Conservation (phyloP, 208 protist species). For the Sergeia podlipaevii region DNA sequence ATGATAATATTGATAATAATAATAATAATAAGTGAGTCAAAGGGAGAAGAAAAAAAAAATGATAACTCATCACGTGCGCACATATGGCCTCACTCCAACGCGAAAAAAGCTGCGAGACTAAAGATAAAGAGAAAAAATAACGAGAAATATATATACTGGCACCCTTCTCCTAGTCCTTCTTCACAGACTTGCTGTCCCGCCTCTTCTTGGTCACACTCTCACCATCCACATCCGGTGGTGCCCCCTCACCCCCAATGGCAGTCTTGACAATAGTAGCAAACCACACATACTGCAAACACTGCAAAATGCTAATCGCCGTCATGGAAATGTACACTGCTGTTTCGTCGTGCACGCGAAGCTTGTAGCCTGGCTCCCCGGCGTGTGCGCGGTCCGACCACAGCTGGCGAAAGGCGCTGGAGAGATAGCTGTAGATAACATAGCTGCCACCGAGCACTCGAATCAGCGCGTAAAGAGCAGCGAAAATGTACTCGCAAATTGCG, state of each 20-base stretch:
- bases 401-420: slow-evolving; percentile 20
- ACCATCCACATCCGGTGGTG: background rate
- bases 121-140: too few species aligned
- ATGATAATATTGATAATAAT: too few species aligned
- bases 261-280: slow-evolving; percentile 65
- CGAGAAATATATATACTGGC: too few species aligned
- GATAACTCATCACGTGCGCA: too few species aligned
- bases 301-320: slow-evolving; percentile 37
- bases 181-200: slow-evolving; percentile 5
- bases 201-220: slow-evolving; percentile 9
- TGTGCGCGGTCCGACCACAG: slow-evolving; percentile 25
- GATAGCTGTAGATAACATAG: slow-evolving; percentile 43
- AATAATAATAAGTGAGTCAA: too few species aligned
- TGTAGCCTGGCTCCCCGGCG: slow-evolving; percentile 20
- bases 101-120: too few species aligned
- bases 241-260: slow-evolving; percentile 11
- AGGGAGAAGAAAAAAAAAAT: too few species aligned
- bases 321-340: slow-evolving; percentile 42
- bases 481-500: slow-evolving; percentile 43
- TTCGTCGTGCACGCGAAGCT: slow-evolving; percentile 48
- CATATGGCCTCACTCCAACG: too few species aligned
- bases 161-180: slow-evolving; percentile 15
- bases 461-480: slow-evolving; percentile 56
- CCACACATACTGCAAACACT: slow-evolving; percentile 82
- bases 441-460: slow-evolving; percentile 71